Base-by-base conservation (phyloP, 2,329 filamentous ascomycete species). In the Cercospora sp. region DNA sequence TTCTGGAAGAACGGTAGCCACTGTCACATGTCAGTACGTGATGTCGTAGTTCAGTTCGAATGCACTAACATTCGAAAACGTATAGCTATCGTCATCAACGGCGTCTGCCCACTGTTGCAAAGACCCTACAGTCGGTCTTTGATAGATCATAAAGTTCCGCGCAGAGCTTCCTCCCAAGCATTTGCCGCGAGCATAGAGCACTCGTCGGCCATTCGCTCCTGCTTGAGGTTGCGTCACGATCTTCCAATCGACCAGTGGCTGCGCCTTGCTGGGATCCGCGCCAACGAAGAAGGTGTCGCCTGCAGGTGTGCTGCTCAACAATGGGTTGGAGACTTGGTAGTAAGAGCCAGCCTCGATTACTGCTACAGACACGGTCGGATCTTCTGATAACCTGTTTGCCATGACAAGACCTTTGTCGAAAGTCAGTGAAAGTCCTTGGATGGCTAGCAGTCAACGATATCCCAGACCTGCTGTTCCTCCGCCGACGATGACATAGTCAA, bases 31-130 rank as follows among this genome's bases (percentile, higher is more conserved):
- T 72, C 40, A 57, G 28, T 18, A 32, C 13, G 3, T 13, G 13
- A 28, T 24, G 13, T 57, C 24, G 10, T 8, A 1, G 21, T 16
- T 21, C 12, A 9, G 6, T 57, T 13, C n/a, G 3, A 16, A 16
- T 30, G 24, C 1, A 49, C 51, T 57, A 13, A 57, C 53, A 4
- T 57, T 57, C 24, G 53, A 28, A 9, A 28, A 57, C n/a, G 53
- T 57, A 61, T 77, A 77, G 45, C 74, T 67, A 59, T 77, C 55
- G 62, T 81, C 80, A 16, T 72, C 76, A 3, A 80, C 78, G 18
- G 74, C 69, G 40, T 80, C 73, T 2, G 78, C 78, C 78, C 71
- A 73, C 18, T 67, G 28, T 37, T 72, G 63, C 8, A 68, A 34
- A 3, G 63, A 63, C 6, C 65, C 66, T 5, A 43, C n/a, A 6